These are phyloP conservation scores for Pseudozyma thailandica DNA, from an alignment of 1,284 basidiomycete species.

Conservation along the genomic window DNA sequence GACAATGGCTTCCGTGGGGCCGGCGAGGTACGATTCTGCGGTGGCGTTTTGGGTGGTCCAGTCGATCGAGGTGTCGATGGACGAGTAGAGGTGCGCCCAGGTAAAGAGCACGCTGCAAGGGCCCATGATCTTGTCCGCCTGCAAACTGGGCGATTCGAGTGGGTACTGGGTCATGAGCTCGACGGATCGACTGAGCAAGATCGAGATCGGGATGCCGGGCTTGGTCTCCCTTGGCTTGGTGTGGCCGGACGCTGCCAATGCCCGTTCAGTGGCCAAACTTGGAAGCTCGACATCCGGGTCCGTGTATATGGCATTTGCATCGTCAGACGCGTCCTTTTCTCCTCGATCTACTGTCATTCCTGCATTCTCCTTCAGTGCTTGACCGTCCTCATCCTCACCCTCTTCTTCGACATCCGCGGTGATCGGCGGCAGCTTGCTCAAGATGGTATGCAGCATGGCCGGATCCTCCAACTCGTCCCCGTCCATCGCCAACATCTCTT, in stretches of 20 bases:
- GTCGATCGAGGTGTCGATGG: conserved; percentile 1
- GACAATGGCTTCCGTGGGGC: conserved; percentile 28
- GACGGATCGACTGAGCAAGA: conserved; percentile 21
- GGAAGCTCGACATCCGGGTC: conserved; percentile 50
- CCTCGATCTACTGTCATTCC: neutral
- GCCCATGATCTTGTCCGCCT: conserved; percentile 42
- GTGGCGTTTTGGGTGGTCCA: neutral
- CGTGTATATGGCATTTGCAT: conserved; percentile 15
- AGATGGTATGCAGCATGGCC: conserved; percentile 47
- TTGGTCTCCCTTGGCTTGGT: neutral
- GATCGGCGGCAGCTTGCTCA: conserved; percentile 35
- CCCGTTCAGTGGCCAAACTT: conserved; percentile 27
- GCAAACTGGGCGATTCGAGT: conserved; percentile 13
- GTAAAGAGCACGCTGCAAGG: conserved; percentile 50
- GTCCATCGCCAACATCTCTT: conserved; percentile 23
- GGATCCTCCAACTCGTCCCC: conserved; percentile 41
- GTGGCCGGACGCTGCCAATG: conserved; percentile 3
- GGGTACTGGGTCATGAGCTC: conserved; percentile 23
- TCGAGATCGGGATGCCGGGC: conserved; percentile 8
- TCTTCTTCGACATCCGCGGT: conserved; percentile 1
- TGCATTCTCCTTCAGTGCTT: neutral
- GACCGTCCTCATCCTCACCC: neutral
- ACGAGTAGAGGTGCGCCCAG: conserved; percentile 21
- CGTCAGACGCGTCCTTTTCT: neutral
- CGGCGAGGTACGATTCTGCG: conserved; percentile 14